These are phyloP conservation scores for Heliosperma pusillum DNA, from an alignment of 148 eudicot genomes.

Conservation along the genomic window DNA sequence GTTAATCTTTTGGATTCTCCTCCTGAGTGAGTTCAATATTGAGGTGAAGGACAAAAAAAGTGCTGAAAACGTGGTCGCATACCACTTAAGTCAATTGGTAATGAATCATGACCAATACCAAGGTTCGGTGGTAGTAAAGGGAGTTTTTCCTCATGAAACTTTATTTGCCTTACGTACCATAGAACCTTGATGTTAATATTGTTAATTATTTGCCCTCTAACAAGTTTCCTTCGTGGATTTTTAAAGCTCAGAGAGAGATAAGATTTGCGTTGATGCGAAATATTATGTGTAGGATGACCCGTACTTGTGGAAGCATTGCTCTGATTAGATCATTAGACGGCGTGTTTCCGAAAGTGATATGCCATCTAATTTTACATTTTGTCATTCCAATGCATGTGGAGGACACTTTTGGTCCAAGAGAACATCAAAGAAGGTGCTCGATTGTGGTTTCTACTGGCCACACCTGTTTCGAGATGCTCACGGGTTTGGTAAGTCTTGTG, in stretches of 20 bases:
- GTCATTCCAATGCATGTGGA: background rate
- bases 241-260: background rate
- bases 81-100: no score
- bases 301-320: background rate
- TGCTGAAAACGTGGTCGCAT: no score
- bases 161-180: background rate
- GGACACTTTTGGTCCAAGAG: background rate
- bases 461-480: no score
- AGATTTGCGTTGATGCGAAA: background rate
- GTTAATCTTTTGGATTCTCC: no score
- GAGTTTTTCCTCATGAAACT: background rate
- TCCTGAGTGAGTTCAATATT: background rate
- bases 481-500: no score
- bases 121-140: background rate
- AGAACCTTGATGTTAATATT: background rate
- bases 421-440: no score
- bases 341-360: background rate
- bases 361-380: background rate
- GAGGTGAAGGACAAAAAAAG: no score
- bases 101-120: no score
- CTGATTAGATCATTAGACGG: background rate
- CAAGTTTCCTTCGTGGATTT: background rate
- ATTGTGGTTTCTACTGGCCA: no score
- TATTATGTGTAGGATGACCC: constrained; percentile 1
- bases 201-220: background rate